Percentiles rank a stretch among this genome's conserved stretches.
phyloP scores from a whole-genome alignment of 139 green algal species.

The Microglena sp. region DNA sequence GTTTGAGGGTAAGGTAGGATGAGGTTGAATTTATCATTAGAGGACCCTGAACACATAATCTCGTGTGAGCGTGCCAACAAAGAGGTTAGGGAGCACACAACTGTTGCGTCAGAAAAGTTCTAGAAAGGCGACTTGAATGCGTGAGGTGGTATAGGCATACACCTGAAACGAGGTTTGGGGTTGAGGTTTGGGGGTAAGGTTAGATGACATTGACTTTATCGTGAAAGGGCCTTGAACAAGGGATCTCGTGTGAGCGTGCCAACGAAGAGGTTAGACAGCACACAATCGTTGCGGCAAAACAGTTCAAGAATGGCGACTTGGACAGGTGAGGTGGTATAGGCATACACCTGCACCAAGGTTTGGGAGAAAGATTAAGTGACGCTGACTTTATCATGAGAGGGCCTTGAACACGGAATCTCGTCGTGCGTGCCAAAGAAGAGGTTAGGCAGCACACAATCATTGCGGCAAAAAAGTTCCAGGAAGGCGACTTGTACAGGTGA shows the following conservation, averaged over 20 bases:
- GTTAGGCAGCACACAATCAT: background rate
- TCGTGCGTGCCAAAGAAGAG: background rate
- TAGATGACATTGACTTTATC: background rate
- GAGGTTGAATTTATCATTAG: background rate
- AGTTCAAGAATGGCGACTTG: conserved; percentile 59
- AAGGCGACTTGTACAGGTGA: conserved; percentile 53
- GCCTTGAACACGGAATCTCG: background rate
- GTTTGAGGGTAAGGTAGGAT: background rate
- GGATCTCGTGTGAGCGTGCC: conserved; percentile 66
- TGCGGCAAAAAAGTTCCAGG: conserved; percentile 12
- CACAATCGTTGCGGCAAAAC: conserved; percentile 59
- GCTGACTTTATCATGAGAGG: background rate
- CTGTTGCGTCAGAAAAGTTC: background rate
- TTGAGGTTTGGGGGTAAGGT: background rate
- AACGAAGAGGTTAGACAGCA: conserved; percentile 83
- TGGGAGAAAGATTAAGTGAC: background rate
- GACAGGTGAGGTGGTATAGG: conserved; percentile 62
- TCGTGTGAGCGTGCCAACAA: too few species aligned
- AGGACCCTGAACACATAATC: too few species aligned
- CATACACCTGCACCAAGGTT: conserved; percentile 58
- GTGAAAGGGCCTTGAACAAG: conserved; percentile 17
- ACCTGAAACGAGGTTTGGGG: too few species aligned
- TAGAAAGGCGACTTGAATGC: conserved; percentile 57
- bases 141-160: conserved; percentile 73
- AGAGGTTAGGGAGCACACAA: background rate